phyloP scores from a whole-genome alignment of 306 rosid genomes.

The Rosa persica region DNA sequence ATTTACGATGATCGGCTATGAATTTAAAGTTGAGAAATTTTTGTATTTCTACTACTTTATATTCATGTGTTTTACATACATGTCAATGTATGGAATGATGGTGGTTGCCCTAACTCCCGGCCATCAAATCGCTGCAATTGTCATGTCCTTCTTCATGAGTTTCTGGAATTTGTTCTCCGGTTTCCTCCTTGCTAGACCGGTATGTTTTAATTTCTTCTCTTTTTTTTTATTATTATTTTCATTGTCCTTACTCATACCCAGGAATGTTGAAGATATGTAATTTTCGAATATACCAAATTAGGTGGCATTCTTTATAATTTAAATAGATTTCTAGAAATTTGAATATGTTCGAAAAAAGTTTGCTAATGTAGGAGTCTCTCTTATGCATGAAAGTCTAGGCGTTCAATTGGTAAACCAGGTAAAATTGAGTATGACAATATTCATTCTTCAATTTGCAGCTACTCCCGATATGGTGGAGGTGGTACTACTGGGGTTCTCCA shows the following conservation, averaged over 20 bases:
- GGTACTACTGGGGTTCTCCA: slow-evolving; percentile 41
- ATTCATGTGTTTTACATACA: slow-evolving; percentile 59
- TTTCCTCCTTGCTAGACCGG: slow-evolving; percentile 64
- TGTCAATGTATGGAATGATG: slow-evolving; percentile 70
- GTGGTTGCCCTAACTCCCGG: slow-evolving; percentile 57
- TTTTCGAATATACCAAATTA: no score
- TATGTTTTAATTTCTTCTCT: slow-evolving; percentile 3
- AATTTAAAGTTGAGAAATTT: slow-evolving; percentile 40
- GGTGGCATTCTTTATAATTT: no score
- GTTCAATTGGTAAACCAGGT: no score
- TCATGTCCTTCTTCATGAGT: slow-evolving; percentile 51
- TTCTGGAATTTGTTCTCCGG: slow-evolving; percentile 80
- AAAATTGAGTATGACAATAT: neutral
- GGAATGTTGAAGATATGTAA: neutral
- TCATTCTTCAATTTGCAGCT: slow-evolving; percentile 18
- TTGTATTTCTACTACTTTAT: slow-evolving; percentile 62
- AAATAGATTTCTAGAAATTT: no score
- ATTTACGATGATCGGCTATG: slow-evolving; percentile 60
- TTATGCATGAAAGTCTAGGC: neutral
- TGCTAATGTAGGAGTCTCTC: neutral
- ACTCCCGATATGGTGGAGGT: slow-evolving; percentile 40
- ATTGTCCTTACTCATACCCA: neutral
- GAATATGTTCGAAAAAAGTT: no score
- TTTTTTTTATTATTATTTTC: neutral
- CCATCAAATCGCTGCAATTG: slow-evolving; percentile 54